Percentiles rank a stretch among this genome's conserved stretches.
Evolutionary conservation across 148 eudicot species (phyloP).

Genomic region (Talinum fruticosum): DNA sequence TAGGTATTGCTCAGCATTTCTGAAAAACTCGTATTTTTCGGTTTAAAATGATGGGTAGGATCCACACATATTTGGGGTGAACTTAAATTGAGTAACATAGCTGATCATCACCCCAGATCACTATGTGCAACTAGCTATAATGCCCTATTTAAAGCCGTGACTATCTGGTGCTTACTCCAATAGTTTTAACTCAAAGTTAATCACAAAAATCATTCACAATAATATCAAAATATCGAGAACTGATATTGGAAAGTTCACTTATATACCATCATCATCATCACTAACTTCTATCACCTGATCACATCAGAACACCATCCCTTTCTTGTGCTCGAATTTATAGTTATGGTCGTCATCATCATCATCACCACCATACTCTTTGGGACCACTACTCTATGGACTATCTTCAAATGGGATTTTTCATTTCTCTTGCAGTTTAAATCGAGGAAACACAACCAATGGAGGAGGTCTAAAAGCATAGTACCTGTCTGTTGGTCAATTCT

Average conservation of each 20-base stretch:
- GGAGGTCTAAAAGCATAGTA: constrained; percentile 11
- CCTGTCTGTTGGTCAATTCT: constrained; percentile 18
- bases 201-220: neutral
- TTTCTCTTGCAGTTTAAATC: constrained; percentile 28
- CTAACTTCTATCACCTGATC: neutral
- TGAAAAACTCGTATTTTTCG: too few relatives aligned
- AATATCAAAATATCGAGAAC: neutral
- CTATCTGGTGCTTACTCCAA: neutral
- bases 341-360: neutral
- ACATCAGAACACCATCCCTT: neutral
- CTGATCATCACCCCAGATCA: neutral
- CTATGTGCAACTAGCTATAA: neutral
- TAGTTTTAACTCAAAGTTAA: neutral
- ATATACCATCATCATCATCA: neutral
- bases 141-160: neutral
- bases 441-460: constrained; percentile 8
- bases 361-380: neutral
- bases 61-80: neutral
- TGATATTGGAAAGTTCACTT: neutral
- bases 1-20: neutral
- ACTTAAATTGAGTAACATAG: too few relatives aligned
- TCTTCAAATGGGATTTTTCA: constrained; percentile 16
- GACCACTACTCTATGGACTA: constrained; percentile 6
- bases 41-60: too few relatives aligned
- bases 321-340: neutral